phyloP scores from a whole-genome alignment of 192 early-diverging fungal species.

The Entophlyctis helioformis region DNA sequence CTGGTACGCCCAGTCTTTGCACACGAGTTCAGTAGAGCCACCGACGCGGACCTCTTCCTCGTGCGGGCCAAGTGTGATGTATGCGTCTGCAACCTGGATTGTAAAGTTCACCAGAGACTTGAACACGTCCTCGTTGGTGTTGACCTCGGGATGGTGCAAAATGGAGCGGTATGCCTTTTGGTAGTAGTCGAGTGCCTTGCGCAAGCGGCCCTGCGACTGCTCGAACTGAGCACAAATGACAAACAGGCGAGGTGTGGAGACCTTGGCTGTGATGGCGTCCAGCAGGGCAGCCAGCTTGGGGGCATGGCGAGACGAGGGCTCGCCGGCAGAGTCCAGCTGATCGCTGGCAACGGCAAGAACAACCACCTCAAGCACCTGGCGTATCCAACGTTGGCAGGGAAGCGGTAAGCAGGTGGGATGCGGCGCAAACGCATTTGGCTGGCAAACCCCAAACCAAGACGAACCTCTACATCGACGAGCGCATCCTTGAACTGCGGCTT shows the following conservation, averaged over 20 bases:
- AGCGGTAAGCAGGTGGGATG: too few species aligned
- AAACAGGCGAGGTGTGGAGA: conserved; percentile 70
- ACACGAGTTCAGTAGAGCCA: conserved; percentile 34
- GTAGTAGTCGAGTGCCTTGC: conserved; percentile 62
- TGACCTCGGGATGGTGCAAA: conserved; percentile 62
- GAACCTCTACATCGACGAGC: conserved; percentile 74
- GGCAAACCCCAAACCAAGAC: too few species aligned
- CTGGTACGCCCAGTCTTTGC: conserved; percentile 85
- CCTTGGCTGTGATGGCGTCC: conserved; percentile 58
- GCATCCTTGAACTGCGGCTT: conserved; percentile 42
- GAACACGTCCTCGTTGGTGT: conserved; percentile 60
- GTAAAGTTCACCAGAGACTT: conserved; percentile 55
- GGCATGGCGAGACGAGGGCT: conserved; percentile 33
- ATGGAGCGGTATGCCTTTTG: conserved; percentile 75
- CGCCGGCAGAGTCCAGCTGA: conserved; percentile 32
- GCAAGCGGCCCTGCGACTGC: conserved; percentile 47
- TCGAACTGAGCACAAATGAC: conserved; percentile 64
- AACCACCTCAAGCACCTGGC: conserved; percentile 9
- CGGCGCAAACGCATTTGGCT: too few species aligned
- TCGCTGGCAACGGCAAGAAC: conserved; percentile 2
- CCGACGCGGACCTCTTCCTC: conserved; percentile 16
- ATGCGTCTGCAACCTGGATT: conserved; percentile 66
- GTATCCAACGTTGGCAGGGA: too few species aligned
- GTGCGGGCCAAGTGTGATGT: conserved; percentile 54
- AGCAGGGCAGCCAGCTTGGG: conserved; percentile 50